A percentile compares a stretch with the other conserved stretches of the same genome.
phyloP scores from a whole-genome alignment of 1,284 basidiomycete species.

The Amylostereum areolatum region DNA sequence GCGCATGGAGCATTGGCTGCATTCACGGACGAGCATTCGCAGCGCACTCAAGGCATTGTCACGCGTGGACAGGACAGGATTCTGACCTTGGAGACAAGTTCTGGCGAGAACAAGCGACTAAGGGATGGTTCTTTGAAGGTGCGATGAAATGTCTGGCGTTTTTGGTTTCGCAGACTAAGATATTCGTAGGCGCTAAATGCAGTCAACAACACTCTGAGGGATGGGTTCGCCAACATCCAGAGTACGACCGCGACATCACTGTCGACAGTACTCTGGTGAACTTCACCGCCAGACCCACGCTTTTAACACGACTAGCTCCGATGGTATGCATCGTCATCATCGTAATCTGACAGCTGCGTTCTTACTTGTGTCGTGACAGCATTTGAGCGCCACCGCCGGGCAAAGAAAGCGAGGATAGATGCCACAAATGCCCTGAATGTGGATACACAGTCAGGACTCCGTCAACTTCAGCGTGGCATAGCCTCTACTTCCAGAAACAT shows the following conservation, averaged over 20 bases:
- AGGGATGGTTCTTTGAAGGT: slow-evolving; percentile 61
- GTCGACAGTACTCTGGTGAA: slow-evolving; percentile 44
- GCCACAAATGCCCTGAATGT: slow-evolving; percentile 41
- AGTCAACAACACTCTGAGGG: slow-evolving; percentile 34
- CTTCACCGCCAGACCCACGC: slow-evolving; percentile 44
- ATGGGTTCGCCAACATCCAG: slow-evolving; percentile 41
- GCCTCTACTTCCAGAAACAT: slow-evolving; percentile 44
- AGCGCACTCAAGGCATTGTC: slow-evolving; percentile 36
- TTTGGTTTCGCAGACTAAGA: slow-evolving; percentile 1
- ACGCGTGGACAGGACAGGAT: slow-evolving; percentile 34
- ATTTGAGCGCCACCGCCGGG: slow-evolving; percentile 52
- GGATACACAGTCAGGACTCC: slow-evolving; percentile 47
- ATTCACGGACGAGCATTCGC: slow-evolving; percentile 44
- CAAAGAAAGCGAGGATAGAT: slow-evolving; percentile 65
- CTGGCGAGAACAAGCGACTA: slow-evolving; percentile 46
- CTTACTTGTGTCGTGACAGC: slow-evolving; percentile 27
- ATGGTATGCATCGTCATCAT: slow-evolving; percentile 32
- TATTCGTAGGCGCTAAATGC: slow-evolving; percentile 34
- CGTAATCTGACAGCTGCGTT: neutral
- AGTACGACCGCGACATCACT: slow-evolving; percentile 40
- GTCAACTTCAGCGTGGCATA: slow-evolving; percentile 41
- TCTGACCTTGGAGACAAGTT: slow-evolving; percentile 37
- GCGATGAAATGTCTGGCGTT: slow-evolving; percentile 6
- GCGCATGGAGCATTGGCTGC: slow-evolving; percentile 45
- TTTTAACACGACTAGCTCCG: slow-evolving; percentile 36